Conservation (phyloP, 768 basidiomycete species). For the Hygrophorus pudorinus region DNA sequence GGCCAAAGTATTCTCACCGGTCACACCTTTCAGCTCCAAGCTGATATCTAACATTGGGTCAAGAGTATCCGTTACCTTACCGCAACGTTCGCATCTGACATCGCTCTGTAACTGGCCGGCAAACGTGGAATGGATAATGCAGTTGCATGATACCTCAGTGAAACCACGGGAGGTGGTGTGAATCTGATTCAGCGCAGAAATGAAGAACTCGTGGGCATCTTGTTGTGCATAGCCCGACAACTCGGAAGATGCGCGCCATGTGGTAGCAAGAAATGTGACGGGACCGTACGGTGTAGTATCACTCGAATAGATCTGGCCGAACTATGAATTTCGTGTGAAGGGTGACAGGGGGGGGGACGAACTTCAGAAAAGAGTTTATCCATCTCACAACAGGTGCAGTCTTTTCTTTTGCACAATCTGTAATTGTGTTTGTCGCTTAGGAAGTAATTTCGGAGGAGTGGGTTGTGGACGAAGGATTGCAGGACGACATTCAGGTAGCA, state of each 20-base stretch:
- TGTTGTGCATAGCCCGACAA: slow-evolving; percentile 91
- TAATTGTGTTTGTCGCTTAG: slow-evolving; percentile 84
- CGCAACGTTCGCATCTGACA: slow-evolving; percentile 81
- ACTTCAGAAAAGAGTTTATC: slow-evolving; percentile 78
- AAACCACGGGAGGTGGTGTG: slow-evolving; percentile 69
- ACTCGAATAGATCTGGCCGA: slow-evolving; percentile 41
- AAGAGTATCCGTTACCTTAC: slow-evolving; percentile 62
- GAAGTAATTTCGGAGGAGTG: slow-evolving; percentile 80
- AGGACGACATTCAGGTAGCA: slow-evolving; percentile 92
- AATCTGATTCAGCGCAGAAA: slow-evolving; percentile 76
- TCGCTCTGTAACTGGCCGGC: slow-evolving; percentile 82
- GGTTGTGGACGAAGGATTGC: slow-evolving; percentile 85
- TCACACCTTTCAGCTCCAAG: slow-evolving; percentile 57
- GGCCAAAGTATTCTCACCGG: slow-evolving; percentile 56
- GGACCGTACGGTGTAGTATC: slow-evolving; percentile 67
- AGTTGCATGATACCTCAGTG: slow-evolving; percentile 75
- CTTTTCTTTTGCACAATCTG: slow-evolving; percentile 53
- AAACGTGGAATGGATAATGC: slow-evolving; percentile 87
- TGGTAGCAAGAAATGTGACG: slow-evolving; percentile 69
- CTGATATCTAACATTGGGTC: slow-evolving; percentile 92
- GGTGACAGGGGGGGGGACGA: not conserved
- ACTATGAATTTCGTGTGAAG: slow-evolving; percentile 1
- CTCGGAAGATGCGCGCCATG: slow-evolving; percentile 75
- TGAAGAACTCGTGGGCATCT: slow-evolving; percentile 87
- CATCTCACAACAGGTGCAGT: slow-evolving; percentile 91